Percentiles rank a stretch among this genome's conserved stretches.
Conservation (phyloP, 176 grass and related monocot genomes). For the Triticum aestivum region IWGSC_CS_RefSeq_v2.1 NC_057808.1:242805013-242805512, state of each 20-base stretch:
- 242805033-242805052: not conserved
- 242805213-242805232: conserved; percentile 7
- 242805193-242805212: conserved; percentile 19
- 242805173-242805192: conserved; percentile 17
- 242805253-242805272: conserved; percentile 11
- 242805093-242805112: not conserved
- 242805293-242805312: conserved; percentile 22
- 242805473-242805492: no score
- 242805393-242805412: not conserved
- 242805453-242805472: not conserved
- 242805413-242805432: not conserved
- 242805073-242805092: not conserved
- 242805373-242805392: not conserved
- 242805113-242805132: not conserved
- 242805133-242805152: not conserved
- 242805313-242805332: conserved; percentile 38
- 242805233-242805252: not conserved
- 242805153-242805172: conserved; percentile 19
- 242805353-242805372: not conserved
- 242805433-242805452: not conserved
- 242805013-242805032: no score
- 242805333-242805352: conserved; percentile 38
- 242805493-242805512: not conserved
- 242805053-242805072: not conserved
- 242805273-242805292: conserved; percentile 21